phyloP scores from a whole-genome alignment of 305 asterid genomes.

The Striga hermonthica region DNA sequence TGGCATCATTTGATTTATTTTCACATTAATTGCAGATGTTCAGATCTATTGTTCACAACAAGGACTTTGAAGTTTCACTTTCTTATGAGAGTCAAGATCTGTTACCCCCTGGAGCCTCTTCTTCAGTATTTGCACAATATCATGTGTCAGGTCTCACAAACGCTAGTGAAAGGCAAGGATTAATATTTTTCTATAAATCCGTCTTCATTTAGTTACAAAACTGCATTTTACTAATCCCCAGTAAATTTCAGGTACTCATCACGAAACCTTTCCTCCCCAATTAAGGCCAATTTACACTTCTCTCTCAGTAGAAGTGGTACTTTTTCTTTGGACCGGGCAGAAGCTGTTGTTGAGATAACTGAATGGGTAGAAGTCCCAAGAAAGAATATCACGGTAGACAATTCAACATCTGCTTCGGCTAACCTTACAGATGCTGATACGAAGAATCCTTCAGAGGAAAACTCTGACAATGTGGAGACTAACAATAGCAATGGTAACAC shows the following conservation, averaged over 20 bases:
- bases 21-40: slow-evolving; percentile 59
- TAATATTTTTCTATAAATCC: slow-evolving; percentile 27
- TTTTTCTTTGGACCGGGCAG: slow-evolving; percentile 83
- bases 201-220: slow-evolving; percentile 20
- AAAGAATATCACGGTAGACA: slow-evolving; percentile 76
- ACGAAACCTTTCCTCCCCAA: slow-evolving; percentile 87
- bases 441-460: slow-evolving; percentile 54
- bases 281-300: slow-evolving; percentile 92
- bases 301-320: slow-evolving; percentile 95
- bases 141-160: slow-evolving; percentile 83
- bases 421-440: slow-evolving; percentile 55
- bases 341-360: slow-evolving; percentile 86
- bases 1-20: slow-evolving; percentile 27
- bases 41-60: slow-evolving; percentile 78
- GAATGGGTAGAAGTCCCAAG: slow-evolving; percentile 97
- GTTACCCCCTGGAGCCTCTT: slow-evolving; percentile 73
- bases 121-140: slow-evolving; percentile 70
- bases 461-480: slow-evolving; percentile 45
- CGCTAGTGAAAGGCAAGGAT: slow-evolving; percentile 70
- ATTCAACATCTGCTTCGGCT: slow-evolving; percentile 65
- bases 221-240: slow-evolving; percentile 25
- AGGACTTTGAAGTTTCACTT: slow-evolving; percentile 91
- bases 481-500: slow-evolving; percentile 39
- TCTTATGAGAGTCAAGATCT: slow-evolving; percentile 79
- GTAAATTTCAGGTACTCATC: slow-evolving; percentile 65